These are phyloP conservation scores for Takashimella koratensis DNA, from an alignment of 1,284 basidiomycete species.

Conservation along the genomic window DNA sequence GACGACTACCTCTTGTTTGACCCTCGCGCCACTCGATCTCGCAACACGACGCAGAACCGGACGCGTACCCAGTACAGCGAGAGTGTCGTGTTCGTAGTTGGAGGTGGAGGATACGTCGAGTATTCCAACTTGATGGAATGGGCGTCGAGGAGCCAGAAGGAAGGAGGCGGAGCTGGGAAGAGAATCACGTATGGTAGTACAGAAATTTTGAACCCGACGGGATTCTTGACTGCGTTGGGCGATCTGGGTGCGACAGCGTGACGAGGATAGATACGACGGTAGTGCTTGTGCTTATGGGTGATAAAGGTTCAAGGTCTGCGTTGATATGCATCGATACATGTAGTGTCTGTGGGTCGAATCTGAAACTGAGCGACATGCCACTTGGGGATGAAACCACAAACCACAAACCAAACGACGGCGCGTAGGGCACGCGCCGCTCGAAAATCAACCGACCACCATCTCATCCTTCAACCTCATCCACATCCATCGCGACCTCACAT, in stretches of 20 bases:
- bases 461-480: not conserved
- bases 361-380: not conserved
- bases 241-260: conserved; percentile 30
- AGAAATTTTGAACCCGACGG: conserved; percentile 85
- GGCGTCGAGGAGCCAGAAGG: conserved; percentile 59
- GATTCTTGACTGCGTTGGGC: conserved; percentile 61
- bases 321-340: conserved; percentile 6
- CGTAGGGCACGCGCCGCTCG: no score
- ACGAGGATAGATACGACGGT: not conserved
- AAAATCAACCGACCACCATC: not conserved
- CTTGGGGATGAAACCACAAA: not conserved
- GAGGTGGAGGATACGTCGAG: conserved; percentile 95
- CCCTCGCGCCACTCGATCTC: conserved; percentile 65
- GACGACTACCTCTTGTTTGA: conserved; percentile 96
- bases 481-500: not conserved
- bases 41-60: conserved; percentile 53
- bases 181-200: conserved; percentile 92
- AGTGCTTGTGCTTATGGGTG: conserved; percentile 1
- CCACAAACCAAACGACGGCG: not conserved
- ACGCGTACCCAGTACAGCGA: conserved; percentile 66
- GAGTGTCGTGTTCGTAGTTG: conserved; percentile 90
- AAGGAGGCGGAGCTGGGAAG: conserved; percentile 58
- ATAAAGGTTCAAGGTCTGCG: not conserved
- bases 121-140: conserved; percentile 94
- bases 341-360: conserved; percentile 5